Base-by-base conservation (phyloP, 179 eudicot species). In the Carnegiea gigantea region DNA sequence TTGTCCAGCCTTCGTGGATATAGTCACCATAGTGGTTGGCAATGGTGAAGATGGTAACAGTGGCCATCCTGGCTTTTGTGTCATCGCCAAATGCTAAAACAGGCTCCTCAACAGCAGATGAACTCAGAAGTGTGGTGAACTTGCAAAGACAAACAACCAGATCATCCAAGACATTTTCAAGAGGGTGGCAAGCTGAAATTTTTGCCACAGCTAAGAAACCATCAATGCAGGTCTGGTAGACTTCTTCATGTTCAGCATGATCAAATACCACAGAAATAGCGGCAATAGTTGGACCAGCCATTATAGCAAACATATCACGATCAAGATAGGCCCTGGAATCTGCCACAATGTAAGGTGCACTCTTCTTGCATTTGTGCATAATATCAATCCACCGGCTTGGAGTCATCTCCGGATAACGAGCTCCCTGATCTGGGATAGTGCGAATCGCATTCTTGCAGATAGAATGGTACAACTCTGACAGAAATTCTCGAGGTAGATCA, bases 191-290 rank as follows among this genome's bases (percentile, higher is more conserved):
- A 14, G 95, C 95, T 77, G 97, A 88, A 79, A 93, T 86, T 83
- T 92, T 93, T 10, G 95, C 95, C 78, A 93, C 87, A 79, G 91
- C 92, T 79, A 92, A 84, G 83, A 86, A 93, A 53, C 97, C 97
- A 84, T 90, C 93, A 60, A 93, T 86, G 82, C 95, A 93, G 70
- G 95, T 89, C 77, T 92, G 93, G 67, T 83, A 87, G 75, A 90
- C 93, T 73, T 90, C 88, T 82, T 90, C 97, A 77, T 88, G 87
- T 78, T 89, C 97, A 18, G 90, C 90, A 78, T 91, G 89, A 82
- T 93, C 92, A 84, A 93, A 89, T 75, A 93, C 95, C 84, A 93
- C 97, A 33, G 95, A 93, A 30, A 93, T 86, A 75, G 97, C 95
- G 87, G 95, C 95, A 83, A 93, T 92, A 6, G 95, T 81, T 24